Evolutionary conservation across 176 grass and related monocot species (phyloP).

Genomic region (Paspalum notatum): DNA sequence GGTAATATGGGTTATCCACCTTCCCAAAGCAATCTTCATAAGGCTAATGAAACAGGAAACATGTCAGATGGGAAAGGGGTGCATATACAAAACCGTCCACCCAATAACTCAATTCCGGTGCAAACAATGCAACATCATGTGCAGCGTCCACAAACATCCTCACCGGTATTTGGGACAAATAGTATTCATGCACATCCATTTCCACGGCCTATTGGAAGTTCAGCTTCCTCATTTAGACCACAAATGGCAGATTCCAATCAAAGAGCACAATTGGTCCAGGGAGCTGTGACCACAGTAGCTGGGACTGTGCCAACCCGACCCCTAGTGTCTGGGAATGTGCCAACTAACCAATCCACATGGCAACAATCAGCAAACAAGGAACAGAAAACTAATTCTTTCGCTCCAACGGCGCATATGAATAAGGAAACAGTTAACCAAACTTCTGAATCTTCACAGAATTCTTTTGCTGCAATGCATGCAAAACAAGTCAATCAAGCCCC

Average conservation of each 20-base stretch:
- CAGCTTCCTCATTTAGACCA: constrained; percentile 54
- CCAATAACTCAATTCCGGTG: constrained; percentile 41
- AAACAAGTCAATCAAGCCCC: constrained; percentile 59
- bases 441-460: constrained; percentile 44
- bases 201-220: constrained; percentile 51
- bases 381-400: constrained; percentile 54
- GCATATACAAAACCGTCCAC: constrained; percentile 48
- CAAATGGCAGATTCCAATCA: constrained; percentile 51
- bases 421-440: constrained; percentile 54
- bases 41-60: constrained; percentile 49
- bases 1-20: constrained; percentile 37
- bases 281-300: constrained; percentile 45
- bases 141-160: constrained; percentile 66
- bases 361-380: constrained; percentile 63
- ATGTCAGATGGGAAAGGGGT: constrained; percentile 52
- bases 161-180: constrained; percentile 63
- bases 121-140: constrained; percentile 58
- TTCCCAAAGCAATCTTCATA: constrained; percentile 43
- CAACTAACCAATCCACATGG: constrained; percentile 48
- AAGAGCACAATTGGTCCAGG: constrained; percentile 55
- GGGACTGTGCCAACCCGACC: constrained; percentile 37
- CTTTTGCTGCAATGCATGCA: constrained; percentile 50
- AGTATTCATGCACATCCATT: constrained; percentile 57
- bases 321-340: constrained; percentile 24
- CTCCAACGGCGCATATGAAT: constrained; percentile 54